Evolutionary conservation across 768 basidiomycete species (phyloP).

Genomic region (Mycena venus): DNA sequence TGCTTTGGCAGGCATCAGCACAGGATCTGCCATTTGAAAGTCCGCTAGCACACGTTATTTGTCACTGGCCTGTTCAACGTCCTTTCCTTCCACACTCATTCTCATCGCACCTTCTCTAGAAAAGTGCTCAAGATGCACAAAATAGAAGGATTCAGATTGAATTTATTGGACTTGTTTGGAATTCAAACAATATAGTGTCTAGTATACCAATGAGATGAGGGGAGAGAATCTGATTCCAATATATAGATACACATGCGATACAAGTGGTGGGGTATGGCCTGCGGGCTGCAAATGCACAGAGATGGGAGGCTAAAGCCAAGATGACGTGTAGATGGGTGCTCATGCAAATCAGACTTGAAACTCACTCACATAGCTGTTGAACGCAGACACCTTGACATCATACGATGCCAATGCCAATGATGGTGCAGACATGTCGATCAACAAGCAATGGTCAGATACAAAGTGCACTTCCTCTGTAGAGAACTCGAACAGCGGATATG

Average conservation of each 20-base stretch:
- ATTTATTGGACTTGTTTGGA: too few species aligned
- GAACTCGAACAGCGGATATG: conserved; percentile 33
- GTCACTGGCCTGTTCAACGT: too few species aligned
- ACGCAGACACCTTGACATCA: conserved; percentile 8
- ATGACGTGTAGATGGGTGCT: neutral
- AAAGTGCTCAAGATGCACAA: too few species aligned
- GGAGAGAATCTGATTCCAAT: too few species aligned
- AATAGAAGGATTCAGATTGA: neutral
- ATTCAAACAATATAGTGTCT: conserved; percentile 28
- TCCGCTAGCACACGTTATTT: too few species aligned
- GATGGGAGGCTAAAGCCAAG: conserved; percentile 5
- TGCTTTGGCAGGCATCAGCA: too few species aligned
- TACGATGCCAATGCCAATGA: neutral
- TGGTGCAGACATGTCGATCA: neutral
- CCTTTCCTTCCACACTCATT: too few species aligned
- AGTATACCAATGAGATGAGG: too few species aligned
- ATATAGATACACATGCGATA: conserved; percentile 35
- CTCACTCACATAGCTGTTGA: conserved; percentile 28
- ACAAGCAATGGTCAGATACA: neutral
- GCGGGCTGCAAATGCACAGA: conserved; percentile 6
- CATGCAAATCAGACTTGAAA: conserved; percentile 23
- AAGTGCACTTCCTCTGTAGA: conserved; percentile 15
- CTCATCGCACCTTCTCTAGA: too few species aligned
- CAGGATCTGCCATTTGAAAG: too few species aligned
- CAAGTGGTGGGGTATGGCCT: neutral